Conservation (phyloP, 2,329 filamentous ascomycete genomes). For the Aspergillus niger region DNA sequence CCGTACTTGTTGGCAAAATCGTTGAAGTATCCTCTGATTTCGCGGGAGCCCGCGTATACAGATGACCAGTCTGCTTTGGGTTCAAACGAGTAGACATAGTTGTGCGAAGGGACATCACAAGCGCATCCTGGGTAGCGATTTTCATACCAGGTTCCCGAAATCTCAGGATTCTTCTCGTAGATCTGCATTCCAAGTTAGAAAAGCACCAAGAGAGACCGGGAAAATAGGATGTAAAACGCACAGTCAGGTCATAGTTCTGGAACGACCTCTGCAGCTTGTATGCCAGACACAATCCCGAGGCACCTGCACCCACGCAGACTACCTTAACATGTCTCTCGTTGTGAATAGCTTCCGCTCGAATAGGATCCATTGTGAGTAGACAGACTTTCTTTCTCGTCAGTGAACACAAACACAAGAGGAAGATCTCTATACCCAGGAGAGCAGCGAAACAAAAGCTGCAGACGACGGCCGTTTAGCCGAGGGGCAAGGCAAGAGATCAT, state of each 20-base stretch:
- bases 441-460: background rate
- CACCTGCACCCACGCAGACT: conserved; percentile 28
- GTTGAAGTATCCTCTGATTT: conserved; percentile 49
- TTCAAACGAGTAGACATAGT: conserved; percentile 46
- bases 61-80: conserved; percentile 47
- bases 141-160: conserved; percentile 37
- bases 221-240: background rate
- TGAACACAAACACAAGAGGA: background rate
- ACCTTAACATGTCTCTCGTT: background rate
- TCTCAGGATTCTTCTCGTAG: conserved; percentile 31
- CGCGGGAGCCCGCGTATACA: conserved; percentile 42
- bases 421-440: background rate
- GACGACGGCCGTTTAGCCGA: background rate
- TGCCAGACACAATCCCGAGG: background rate
- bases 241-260: background rate
- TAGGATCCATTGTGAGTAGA: background rate
- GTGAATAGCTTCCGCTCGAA: background rate
- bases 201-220: no score
- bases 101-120: conserved; percentile 30
- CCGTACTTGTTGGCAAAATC: conserved; percentile 41
- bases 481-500: background rate
- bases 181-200: conserved; percentile 3
- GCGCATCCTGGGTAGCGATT: conserved; percentile 40
- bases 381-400: background rate
- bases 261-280: conserved; percentile 3